phyloP scores from a whole-genome alignment of 352 stramenopile species.

The Pythium utonaiense region DNA sequence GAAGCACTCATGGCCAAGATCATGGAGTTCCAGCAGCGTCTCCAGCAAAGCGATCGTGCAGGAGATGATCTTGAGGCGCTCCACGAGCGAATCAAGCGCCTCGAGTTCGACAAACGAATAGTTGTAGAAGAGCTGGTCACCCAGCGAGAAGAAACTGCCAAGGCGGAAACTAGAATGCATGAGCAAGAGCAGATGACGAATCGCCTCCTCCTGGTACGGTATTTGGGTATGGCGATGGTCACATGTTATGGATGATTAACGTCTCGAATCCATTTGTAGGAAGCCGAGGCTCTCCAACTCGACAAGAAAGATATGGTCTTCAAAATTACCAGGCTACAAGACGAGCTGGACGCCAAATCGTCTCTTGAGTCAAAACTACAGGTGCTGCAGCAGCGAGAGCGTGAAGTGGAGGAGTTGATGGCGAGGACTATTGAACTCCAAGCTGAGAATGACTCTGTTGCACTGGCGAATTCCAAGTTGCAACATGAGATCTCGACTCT shows the following conservation, averaged over 20 bases:
- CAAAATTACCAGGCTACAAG: slow-evolving; percentile 2
- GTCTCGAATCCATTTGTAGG: neutral
- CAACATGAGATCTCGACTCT: slow-evolving; percentile 32
- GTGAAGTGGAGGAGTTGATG: slow-evolving; percentile 52
- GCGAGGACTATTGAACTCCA: slow-evolving; percentile 37
- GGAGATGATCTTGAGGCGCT: slow-evolving; percentile 31
- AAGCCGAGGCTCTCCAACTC: slow-evolving; percentile 20
- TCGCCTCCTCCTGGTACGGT: slow-evolving; percentile 28
- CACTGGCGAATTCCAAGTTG: slow-evolving; percentile 23
- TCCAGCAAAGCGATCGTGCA: slow-evolving; percentile 33
- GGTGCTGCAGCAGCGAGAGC: slow-evolving; percentile 28
- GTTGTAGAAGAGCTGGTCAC: slow-evolving; percentile 14
- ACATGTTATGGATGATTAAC: neutral
- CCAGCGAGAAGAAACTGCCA: slow-evolving; percentile 9
- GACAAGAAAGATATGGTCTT: slow-evolving; percentile 12
- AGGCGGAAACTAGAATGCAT: slow-evolving; percentile 28
- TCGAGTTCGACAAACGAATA: slow-evolving; percentile 32
- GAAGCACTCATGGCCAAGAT: slow-evolving; percentile 56
- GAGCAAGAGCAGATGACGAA: slow-evolving; percentile 46
- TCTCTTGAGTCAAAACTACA: slow-evolving; percentile 11
- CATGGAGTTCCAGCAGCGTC: slow-evolving; percentile 44
- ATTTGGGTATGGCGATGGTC: neutral
- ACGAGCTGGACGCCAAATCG: slow-evolving; percentile 6
- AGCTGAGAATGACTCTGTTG: slow-evolving; percentile 24
- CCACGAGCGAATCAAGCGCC: slow-evolving; percentile 26